phyloP scores from a whole-genome alignment of 306 rosid species.

The Alnus glutinosa region DNA sequence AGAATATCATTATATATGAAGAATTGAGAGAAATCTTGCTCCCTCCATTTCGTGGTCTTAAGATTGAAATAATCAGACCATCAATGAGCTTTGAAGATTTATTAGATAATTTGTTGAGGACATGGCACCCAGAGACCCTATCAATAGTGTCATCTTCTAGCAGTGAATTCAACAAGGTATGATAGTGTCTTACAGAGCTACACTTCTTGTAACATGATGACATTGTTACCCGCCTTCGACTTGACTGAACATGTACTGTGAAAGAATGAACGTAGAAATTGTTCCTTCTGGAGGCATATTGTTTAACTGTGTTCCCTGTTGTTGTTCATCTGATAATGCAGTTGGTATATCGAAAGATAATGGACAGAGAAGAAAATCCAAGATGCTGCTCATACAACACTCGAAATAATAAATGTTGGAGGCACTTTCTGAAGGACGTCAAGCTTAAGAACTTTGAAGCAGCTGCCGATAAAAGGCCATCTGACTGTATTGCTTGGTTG shows the following conservation, averaged over 20 bases:
- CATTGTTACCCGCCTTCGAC: background rate
- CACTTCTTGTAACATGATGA: background rate
- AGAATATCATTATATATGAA: slow-evolving; percentile 45
- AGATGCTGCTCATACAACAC: slow-evolving; percentile 45
- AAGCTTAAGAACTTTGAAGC: slow-evolving; percentile 35
- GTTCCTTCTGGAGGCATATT: slow-evolving; percentile 6
- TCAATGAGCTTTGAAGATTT: slow-evolving; percentile 24
- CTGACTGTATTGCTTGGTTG: slow-evolving; percentile 33
- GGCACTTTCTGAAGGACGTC: slow-evolving; percentile 48
- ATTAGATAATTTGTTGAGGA: slow-evolving; percentile 29
- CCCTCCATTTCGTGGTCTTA: slow-evolving; percentile 25
- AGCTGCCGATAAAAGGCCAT: background rate
- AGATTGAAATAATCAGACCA: slow-evolving; percentile 34
- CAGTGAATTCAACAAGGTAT: slow-evolving; percentile 41
- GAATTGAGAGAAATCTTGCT: slow-evolving; percentile 24
- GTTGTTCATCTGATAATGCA: slow-evolving; percentile 22
- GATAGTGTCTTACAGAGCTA: background rate
- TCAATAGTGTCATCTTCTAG: slow-evolving; percentile 30
- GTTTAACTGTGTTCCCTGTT: slow-evolving; percentile 11
- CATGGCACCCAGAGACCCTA: slow-evolving; percentile 37
- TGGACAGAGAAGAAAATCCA: slow-evolving; percentile 35
- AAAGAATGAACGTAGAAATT: slow-evolving; percentile 13
- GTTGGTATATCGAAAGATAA: slow-evolving; percentile 33
- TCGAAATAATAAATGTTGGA: slow-evolving; percentile 53
- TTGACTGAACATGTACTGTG: background rate